These are phyloP conservation scores for Suhomyces sp. DNA, from an alignment of 805 yeast species.

Conservation along the genomic window DNA sequence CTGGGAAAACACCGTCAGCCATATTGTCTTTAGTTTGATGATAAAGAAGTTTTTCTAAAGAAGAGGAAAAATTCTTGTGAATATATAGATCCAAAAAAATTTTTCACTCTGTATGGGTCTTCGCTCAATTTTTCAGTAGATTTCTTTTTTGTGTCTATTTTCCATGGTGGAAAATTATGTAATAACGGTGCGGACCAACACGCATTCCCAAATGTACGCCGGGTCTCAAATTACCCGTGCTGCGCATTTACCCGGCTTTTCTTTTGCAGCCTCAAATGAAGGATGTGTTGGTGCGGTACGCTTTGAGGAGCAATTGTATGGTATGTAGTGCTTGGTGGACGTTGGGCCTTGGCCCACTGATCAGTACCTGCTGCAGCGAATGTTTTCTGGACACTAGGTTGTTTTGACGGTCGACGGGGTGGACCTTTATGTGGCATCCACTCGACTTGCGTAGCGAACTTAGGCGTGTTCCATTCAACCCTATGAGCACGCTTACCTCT, in stretches of 20 bases:
- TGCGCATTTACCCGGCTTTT: conserved; percentile 1
- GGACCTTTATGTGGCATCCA: conserved; percentile 20
- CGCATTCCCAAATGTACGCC: neutral
- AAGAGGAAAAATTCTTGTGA: conserved; percentile 1
- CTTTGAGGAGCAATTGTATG: neutral
- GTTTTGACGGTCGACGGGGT: neutral
- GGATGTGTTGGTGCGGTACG: neutral
- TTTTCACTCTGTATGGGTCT: conserved; percentile 12
- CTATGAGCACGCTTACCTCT: conserved; percentile 22
- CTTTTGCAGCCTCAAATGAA: neutral
- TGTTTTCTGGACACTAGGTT: neutral
- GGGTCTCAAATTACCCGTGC: neutral
- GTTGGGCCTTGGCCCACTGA: neutral
- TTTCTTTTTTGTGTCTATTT: conserved; percentile 1
- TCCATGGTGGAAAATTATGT: neutral
- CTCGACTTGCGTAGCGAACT: conserved; percentile 19
- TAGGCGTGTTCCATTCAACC: conserved; percentile 22
- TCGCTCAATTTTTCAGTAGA: conserved; percentile 4
- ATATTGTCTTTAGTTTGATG: conserved; percentile 37
- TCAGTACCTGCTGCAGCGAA: neutral
- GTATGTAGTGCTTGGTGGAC: neutral
- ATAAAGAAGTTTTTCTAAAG: conserved; percentile 8
- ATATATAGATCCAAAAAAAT: conserved; percentile 11
- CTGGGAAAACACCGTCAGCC: conserved; percentile 99
- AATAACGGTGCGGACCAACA: neutral